Conservation (phyloP, 306 rosid genomes). For the Pterocarpus macrocarpus region DNA sequence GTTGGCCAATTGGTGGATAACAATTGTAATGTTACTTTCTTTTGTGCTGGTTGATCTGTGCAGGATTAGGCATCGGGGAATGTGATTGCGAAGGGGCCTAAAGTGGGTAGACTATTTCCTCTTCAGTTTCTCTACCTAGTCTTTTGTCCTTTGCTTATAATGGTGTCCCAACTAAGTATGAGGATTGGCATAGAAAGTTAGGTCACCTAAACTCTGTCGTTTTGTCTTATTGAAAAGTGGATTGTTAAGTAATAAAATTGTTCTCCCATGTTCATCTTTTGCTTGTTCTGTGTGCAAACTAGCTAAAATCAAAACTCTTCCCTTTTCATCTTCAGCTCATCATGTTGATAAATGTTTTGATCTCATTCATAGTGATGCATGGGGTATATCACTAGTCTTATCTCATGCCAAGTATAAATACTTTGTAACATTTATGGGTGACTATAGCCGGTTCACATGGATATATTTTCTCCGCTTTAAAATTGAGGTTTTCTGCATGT, state of each 20-base stretch:
- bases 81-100: conserved; percentile 18
- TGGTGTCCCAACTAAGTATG: background rate
- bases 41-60: background rate
- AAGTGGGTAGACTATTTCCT: background rate
- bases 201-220: background rate
- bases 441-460: no score
- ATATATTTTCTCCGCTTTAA: no score
- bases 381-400: no score
- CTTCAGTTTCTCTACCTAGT: background rate
- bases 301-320: background rate
- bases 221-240: background rate
- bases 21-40: background rate
- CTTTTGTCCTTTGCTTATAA: background rate
- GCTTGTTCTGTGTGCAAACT: conserved; percentile 9
- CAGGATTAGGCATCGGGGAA: conserved; percentile 8
- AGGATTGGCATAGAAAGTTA: background rate
- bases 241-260: no score
- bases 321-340: background rate
- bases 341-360: background rate
- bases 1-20: background rate
- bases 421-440: no score
- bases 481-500: no score
- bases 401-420: no score
- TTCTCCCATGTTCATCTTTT: background rate
- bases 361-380: no score